Conservation (phyloP, 345 rosid genomes). For the Eucalyptus paniculata region DNA sequence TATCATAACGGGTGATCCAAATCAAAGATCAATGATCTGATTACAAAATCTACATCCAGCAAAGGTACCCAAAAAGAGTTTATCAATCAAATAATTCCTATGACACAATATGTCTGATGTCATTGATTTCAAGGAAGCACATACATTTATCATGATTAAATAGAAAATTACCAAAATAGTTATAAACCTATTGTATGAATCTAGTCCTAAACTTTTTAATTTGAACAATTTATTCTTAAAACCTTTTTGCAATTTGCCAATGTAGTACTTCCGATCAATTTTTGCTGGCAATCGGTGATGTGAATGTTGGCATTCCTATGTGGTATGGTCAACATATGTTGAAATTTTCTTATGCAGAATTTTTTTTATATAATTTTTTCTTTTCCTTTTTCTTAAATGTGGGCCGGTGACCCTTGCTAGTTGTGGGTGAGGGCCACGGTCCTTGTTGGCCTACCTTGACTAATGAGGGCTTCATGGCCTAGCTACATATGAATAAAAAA, state of each 20-base stretch:
- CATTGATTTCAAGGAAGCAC: background rate
- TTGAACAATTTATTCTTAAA: no score
- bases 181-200: no score
- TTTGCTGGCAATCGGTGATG: no score
- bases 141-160: background rate
- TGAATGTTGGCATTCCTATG: fast-evolving
- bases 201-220: no score
- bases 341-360: no score
- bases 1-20: background rate
- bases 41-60: background rate
- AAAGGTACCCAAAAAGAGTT: background rate
- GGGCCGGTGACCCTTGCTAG: background rate
- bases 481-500: no score
- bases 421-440: background rate
- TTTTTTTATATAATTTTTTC: no score
- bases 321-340: fast-evolving
- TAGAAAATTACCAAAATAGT: no score
- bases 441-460: background rate
- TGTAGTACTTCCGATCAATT: no score
- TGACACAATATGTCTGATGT: background rate
- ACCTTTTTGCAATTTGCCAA: no score
- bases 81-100: background rate
- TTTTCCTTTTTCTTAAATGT: no score
- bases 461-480: background rate
- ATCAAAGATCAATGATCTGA: background rate